These are phyloP conservation scores for Lantana camara DNA, from an alignment of 257 asterid genomes.

Conservation along the genomic window DNA sequence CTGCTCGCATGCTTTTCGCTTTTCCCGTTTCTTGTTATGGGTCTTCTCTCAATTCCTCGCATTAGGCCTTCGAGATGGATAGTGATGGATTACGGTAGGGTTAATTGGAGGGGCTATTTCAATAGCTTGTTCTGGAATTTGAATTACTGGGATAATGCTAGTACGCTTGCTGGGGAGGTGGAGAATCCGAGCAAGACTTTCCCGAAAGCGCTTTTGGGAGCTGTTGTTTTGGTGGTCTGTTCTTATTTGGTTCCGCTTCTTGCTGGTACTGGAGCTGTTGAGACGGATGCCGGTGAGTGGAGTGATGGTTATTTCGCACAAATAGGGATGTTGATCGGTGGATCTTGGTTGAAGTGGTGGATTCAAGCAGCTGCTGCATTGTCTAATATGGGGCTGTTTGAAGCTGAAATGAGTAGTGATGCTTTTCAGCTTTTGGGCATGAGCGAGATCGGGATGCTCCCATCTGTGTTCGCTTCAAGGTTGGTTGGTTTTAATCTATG, in stretches of 20 bases:
- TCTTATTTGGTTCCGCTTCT: slow-evolving; percentile 76
- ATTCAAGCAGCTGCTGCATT: slow-evolving; percentile 86
- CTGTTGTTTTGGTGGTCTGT: slow-evolving; percentile 64
- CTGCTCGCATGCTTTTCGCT: slow-evolving; percentile 77
- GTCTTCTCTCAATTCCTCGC: slow-evolving; percentile 57
- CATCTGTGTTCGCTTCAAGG: slow-evolving; percentile 78
- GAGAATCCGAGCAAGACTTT: slow-evolving; percentile 72
- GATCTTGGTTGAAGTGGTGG: slow-evolving; percentile 95
- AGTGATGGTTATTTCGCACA: slow-evolving; percentile 89
- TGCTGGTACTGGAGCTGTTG: slow-evolving; percentile 80
- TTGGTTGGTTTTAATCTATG: slow-evolving; percentile 17
- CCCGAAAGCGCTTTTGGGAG: slow-evolving; percentile 71
- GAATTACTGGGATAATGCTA: slow-evolving; percentile 90
- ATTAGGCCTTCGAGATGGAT: slow-evolving; percentile 67
- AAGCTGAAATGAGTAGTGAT: slow-evolving; percentile 95
- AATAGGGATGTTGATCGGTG: slow-evolving; percentile 81
- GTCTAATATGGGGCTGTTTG: slow-evolving; percentile 91
- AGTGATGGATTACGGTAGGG: slow-evolving; percentile 52
- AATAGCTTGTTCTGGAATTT: slow-evolving; percentile 85
- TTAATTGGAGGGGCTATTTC: slow-evolving; percentile 74
- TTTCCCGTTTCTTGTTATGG: slow-evolving; percentile 66
- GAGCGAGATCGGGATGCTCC: slow-evolving; percentile 95
- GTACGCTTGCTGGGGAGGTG: slow-evolving; percentile 86
- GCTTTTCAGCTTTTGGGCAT: slow-evolving; percentile 88
- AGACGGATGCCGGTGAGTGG: slow-evolving; percentile 68